These are phyloP conservation scores for Eragrostis tef DNA, from an alignment of 202 grass and related monocot species.

Conservation along the genomic window DNA sequence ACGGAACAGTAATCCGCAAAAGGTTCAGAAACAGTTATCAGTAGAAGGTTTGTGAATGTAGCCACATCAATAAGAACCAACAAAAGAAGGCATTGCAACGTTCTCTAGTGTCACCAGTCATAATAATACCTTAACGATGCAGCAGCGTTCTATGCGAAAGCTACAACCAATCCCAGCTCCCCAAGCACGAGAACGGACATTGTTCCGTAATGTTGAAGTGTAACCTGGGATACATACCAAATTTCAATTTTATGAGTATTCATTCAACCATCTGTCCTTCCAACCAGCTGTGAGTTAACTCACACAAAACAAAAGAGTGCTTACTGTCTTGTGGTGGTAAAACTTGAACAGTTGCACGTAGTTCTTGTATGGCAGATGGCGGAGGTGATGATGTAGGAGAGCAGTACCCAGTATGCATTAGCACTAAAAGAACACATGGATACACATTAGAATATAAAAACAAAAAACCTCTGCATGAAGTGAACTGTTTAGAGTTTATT, in stretches of 20 bases:
- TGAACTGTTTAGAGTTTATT: constrained; percentile 7
- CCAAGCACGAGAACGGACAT: constrained; percentile 98
- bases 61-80: constrained; percentile 6
- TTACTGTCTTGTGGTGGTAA: constrained; percentile 78
- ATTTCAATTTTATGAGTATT: constrained; percentile 23
- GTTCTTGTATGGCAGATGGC: constrained; percentile 77
- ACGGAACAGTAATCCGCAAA: constrained; percentile 26
- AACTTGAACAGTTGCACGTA: constrained; percentile 79
- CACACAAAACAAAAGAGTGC: constrained; percentile 27
- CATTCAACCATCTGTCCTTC: constrained; percentile 32
- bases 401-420: constrained; percentile 98
- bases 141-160: constrained; percentile 82
- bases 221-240: constrained; percentile 63
- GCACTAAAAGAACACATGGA: constrained; percentile 58
- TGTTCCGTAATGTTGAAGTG: constrained; percentile 93
- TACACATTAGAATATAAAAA: constrained; percentile 37
- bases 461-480: too few species aligned
- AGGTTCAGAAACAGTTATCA: constrained; percentile 12
- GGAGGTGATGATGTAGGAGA: constrained; percentile 85
- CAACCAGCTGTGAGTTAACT: constrained; percentile 15
- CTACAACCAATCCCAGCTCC: constrained; percentile 95
- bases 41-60: constrained; percentile 24
- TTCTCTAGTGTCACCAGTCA: neutral
- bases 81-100: constrained; percentile 29
- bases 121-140: constrained; percentile 95